Evolutionary conservation across 805 yeast genomes (phyloP), one percentile per base, ranked within the genome.

Genomic region (Starmerella davenportii): DNA sequence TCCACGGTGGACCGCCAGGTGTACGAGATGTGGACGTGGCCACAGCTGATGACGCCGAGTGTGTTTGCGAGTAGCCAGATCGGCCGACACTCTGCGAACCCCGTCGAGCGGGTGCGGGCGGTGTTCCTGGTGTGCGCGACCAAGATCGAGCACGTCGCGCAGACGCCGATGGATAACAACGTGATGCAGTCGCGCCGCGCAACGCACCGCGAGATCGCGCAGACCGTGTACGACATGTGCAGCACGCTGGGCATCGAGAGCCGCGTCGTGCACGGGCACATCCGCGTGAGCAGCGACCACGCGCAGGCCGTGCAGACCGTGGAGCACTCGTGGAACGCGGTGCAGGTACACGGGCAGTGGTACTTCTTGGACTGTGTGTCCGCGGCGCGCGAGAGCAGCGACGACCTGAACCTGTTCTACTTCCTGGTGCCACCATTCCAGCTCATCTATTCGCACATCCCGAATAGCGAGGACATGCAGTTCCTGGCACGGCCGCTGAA

Each of bases 291-390:
- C 7, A 74, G 74, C 44, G 74, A 68, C 38, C 70, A 63, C 42
- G 34, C 48, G 2, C 24, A 21, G 17, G n/a, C 31, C 4, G 32
- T 44, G 9, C 48, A 47, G 9, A 56, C 56, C n/a, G 42, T 50
- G 1, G 68, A 65, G 45, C 98, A 90, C 57, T 72, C 79, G 39
- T 90, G 98, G 98, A 66, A 82, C 39, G 73, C 93, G 1, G 74
- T 84, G 1, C 55, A 77, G 27, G 58, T 84, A 14, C 76, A 80
- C 43, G 74, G 75, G 30, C 78, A 79, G 53, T 84, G 85, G 72
- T 64, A 87, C 43, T 66, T 90, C 43, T 57, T 87, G 43, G 98
- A 87, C 54, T 75, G 72, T 4, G 63, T 74, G 4, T 50, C 76
- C 23, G 84, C 81, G 1, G 23, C 24, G 4, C 20, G 27, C 25